Conservation (phyloP, 306 rosid genomes). For the Psophocarpus tetragonolobus region DNA sequence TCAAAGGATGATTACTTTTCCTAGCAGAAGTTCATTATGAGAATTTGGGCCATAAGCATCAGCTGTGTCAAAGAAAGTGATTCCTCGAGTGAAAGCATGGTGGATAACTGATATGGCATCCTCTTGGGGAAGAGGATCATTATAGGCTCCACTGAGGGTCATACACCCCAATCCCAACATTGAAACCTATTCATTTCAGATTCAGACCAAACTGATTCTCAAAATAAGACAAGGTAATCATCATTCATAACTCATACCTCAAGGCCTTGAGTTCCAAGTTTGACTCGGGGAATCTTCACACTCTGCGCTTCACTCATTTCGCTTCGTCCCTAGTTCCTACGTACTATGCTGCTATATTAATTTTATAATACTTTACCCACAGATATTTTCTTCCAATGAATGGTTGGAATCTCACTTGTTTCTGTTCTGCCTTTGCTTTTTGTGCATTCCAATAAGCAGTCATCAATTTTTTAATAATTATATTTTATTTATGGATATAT, state of each 20-base stretch:
- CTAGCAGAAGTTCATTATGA: conserved; percentile 65
- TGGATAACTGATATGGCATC: conserved; percentile 56
- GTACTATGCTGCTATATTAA: no score
- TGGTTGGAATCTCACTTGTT: no score
- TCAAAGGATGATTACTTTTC: conserved; percentile 47
- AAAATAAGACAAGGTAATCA: no score
- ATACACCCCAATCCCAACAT: conserved; percentile 72
- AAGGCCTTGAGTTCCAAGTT: conserved; percentile 34
- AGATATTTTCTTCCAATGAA: no score
- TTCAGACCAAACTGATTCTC: no score
- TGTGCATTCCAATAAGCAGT: no score
- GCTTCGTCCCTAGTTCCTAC: no score
- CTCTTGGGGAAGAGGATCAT: conserved; percentile 56
- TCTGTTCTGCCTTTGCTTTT: no score
- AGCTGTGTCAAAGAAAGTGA: conserved; percentile 76
- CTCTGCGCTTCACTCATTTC: neutral
- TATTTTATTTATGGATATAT: no score
- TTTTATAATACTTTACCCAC: no score
- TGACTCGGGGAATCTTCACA: conserved; percentile 8
- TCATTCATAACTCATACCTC: no score
- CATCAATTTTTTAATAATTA: no score
- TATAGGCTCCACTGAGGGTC: conserved; percentile 58
- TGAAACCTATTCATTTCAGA: conserved; percentile 74
- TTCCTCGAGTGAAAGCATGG: conserved; percentile 56
- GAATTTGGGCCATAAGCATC: conserved; percentile 55